Percentiles rank a stretch among this genome's conserved stretches.
Conservation (phyloP, 495 filamentous ascomycete species). For the Neurospora pannonica region DNA sequence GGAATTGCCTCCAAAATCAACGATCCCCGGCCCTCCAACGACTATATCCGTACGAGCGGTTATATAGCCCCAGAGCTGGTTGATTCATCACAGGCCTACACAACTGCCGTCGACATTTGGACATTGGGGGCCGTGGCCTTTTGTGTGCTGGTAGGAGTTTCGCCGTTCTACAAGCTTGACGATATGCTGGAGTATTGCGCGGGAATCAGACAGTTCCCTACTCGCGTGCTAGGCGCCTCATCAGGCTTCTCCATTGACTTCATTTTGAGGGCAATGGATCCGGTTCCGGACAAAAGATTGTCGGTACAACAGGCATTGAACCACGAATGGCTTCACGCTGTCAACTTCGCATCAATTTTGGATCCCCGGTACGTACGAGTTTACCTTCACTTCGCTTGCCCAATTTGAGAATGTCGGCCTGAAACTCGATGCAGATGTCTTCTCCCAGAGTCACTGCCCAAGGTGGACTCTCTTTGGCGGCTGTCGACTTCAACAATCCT, state of each 20-base stretch:
- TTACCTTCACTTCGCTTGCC: neutral
- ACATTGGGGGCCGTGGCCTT: conserved; percentile 10
- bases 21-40: conserved; percentile 1
- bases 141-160: neutral
- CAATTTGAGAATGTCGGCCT: neutral
- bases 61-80: conserved; percentile 8
- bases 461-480: neutral
- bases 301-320: neutral
- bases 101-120: conserved; percentile 12
- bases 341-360: neutral
- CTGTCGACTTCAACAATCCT: neutral
- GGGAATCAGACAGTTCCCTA: neutral
- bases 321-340: neutral
- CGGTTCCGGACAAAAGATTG: neutral
- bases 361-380: neutral
- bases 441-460: neutral
- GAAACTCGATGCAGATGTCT: neutral
- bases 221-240: rapidly evolving
- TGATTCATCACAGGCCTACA: neutral
- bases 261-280: neutral
- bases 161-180: neutral
- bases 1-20: conserved; percentile 27
- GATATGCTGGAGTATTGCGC: neutral
- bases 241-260: neutral
- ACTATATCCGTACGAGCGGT: conserved; percentile 4